Percentiles rank a stretch among this genome's conserved stretches.
Evolutionary conservation across 2,329 filamentous ascomycete species (phyloP).

Genomic region (Fusarium foetens): DNA sequence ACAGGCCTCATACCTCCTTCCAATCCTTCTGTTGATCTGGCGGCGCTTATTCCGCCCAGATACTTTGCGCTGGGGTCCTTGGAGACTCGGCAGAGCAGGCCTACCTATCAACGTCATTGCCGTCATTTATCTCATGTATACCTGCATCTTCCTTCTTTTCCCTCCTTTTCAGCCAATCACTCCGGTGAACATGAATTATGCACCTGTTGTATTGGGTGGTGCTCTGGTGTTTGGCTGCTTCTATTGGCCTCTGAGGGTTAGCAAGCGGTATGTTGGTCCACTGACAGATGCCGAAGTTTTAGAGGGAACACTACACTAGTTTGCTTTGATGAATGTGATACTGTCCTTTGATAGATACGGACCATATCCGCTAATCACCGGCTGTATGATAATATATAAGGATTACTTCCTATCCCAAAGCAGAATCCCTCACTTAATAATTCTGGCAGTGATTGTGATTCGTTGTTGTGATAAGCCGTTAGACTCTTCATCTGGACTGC

Average conservation of each 20-base stretch:
- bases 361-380: fast-evolving
- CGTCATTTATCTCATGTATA: constrained; percentile 15
- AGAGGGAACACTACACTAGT: not conserved
- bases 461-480: no score
- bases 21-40: constrained; percentile 24
- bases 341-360: fast-evolving
- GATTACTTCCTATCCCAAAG: not conserved
- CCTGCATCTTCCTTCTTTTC: constrained; percentile 27
- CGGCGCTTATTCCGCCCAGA: constrained; percentile 18
- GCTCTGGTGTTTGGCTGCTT: constrained; percentile 26
- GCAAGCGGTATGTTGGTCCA: constrained; percentile 26
- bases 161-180: constrained; percentile 29
- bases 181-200: constrained; percentile 35
- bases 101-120: constrained; percentile 22
- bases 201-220: constrained; percentile 18
- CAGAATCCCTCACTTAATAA: not conserved
- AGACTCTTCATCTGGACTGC: not conserved
- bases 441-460: not conserved
- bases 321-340: not conserved
- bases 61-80: constrained; percentile 27
- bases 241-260: constrained; percentile 29
- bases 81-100: constrained; percentile 20
- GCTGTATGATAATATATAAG: not conserved
- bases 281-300: not conserved
- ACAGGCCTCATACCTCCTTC: constrained; percentile 27